phyloP scores from a whole-genome alignment of 345 rosid genomes.

The Aquilaria malaccensis region DNA sequence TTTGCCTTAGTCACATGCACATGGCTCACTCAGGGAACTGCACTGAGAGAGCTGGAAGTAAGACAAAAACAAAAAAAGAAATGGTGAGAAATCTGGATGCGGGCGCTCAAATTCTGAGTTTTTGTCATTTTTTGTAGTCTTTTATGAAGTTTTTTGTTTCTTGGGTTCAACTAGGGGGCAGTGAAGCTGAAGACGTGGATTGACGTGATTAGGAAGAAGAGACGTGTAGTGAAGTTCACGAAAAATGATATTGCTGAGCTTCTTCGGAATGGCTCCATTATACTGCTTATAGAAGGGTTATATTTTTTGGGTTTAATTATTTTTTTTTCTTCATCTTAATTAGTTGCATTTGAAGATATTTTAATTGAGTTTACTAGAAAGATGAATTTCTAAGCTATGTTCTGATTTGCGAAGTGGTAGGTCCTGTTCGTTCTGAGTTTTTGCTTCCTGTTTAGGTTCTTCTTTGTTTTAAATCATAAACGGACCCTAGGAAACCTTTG shows the following conservation, averaged over 20 bases:
- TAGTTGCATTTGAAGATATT: not conserved
- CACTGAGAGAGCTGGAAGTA: too few species aligned
- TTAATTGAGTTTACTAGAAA: too few species aligned
- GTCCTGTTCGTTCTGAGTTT: conserved; percentile 6
- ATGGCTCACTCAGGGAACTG: too few species aligned
- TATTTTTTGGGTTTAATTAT: not conserved
- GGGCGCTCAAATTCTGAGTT: too few species aligned
- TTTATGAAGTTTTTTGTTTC: not conserved
- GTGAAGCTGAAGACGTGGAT: conserved; percentile 53
- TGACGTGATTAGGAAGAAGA: conserved; percentile 67
- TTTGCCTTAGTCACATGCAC: too few species aligned
- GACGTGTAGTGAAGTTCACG: conserved; percentile 48
- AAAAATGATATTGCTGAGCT: conserved; percentile 82
- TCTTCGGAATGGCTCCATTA: conserved; percentile 44
- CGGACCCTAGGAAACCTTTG: too few species aligned
- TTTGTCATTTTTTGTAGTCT: too few species aligned
- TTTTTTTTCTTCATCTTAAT: not conserved
- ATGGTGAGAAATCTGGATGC: too few species aligned
- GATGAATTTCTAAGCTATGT: too few species aligned
- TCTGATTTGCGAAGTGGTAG: too few species aligned
- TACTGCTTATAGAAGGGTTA: conserved; percentile 82
- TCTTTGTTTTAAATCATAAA: not conserved
- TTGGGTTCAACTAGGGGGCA: conserved; percentile 44
- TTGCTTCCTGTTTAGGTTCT: not conserved
- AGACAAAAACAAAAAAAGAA: too few species aligned